A percentile compares a stretch with the other conserved stretches of the same genome.
phyloP scores from a whole-genome alignment of 805 yeast species.

The Yarrowia sp. region DNA sequence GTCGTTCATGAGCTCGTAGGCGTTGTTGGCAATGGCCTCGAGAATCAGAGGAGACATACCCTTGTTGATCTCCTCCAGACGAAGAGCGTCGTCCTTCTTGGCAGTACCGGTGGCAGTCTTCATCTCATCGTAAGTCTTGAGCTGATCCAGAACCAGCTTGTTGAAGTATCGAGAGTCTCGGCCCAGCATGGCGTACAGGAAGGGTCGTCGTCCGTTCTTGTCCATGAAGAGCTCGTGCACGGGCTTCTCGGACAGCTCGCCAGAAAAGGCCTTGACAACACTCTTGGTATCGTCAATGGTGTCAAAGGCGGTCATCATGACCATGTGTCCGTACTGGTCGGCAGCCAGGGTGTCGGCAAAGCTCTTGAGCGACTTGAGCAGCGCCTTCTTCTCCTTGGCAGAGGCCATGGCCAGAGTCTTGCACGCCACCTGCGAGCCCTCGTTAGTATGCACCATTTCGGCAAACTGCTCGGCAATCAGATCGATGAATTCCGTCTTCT shows the following conservation, averaged over 20 bases:
- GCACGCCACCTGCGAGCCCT: slow-evolving; percentile 92
- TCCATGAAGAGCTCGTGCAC: slow-evolving; percentile 57
- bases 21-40: slow-evolving; percentile 58
- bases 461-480: slow-evolving; percentile 86
- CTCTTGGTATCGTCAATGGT: slow-evolving; percentile 94
- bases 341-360: slow-evolving; percentile 78
- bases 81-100: slow-evolving; percentile 80
- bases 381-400: slow-evolving; percentile 89
- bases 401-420: slow-evolving; percentile 78
- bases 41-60: slow-evolving; percentile 72
- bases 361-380: slow-evolving; percentile 73
- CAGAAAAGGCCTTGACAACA: slow-evolving; percentile 71
- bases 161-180: slow-evolving; percentile 82
- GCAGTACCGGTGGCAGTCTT: slow-evolving; percentile 65
- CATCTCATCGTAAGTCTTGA: slow-evolving; percentile 65
- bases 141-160: slow-evolving; percentile 66
- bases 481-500: slow-evolving; percentile 81
- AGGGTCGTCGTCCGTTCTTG: slow-evolving; percentile 87
- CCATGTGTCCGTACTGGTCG: slow-evolving; percentile 86
- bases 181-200: slow-evolving; percentile 79
- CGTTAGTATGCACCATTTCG: slow-evolving; percentile 92
- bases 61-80: slow-evolving; percentile 72
- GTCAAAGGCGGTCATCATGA: slow-evolving; percentile 76
- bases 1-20: slow-evolving; percentile 63
- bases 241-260: slow-evolving; percentile 57